Conservation (phyloP, 163 green algal species). For the Botryococcus braunii region DNA sequence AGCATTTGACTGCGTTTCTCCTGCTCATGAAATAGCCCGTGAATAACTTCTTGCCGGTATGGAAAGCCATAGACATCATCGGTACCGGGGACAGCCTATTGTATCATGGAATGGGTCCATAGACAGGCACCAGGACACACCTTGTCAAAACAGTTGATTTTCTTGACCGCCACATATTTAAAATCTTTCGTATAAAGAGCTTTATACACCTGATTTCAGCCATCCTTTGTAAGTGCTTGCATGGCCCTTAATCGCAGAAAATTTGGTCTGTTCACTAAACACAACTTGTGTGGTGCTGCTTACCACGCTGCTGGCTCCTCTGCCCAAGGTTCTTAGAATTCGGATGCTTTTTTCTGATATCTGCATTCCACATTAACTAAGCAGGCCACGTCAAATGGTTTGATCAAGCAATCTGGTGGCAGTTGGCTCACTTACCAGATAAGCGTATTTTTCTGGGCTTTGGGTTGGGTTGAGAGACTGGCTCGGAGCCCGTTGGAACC, state of each 20-base stretch:
- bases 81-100: neutral
- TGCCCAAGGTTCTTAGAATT: slow-evolving; percentile 58
- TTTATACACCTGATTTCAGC: slow-evolving; percentile 60
- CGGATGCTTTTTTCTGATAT: slow-evolving; percentile 70
- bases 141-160: slow-evolving; percentile 77
- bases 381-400: slow-evolving; percentile 5
- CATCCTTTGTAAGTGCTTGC: slow-evolving; percentile 1
- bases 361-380: slow-evolving; percentile 25
- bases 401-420: neutral
- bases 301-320: slow-evolving; percentile 63
- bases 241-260: too few relatives aligned
- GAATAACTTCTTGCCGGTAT: neutral
- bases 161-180: slow-evolving; percentile 86
- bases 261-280: slow-evolving; percentile 1
- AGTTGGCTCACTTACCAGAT: slow-evolving; percentile 34
- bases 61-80: neutral
- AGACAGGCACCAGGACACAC: slow-evolving; percentile 20
- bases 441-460: neutral
- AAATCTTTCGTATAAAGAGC: slow-evolving; percentile 57
- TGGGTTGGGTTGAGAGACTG: neutral
- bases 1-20: slow-evolving; percentile 86
- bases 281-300: neutral
- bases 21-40: slow-evolving; percentile 27
- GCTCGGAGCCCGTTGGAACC: neutral
- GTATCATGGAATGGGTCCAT: neutral